Percentiles rank a stretch among this genome's conserved stretches.
phyloP scores from a whole-genome alignment of 192 early-diverging fungal species.

The Coemansia pectinata region DNA sequence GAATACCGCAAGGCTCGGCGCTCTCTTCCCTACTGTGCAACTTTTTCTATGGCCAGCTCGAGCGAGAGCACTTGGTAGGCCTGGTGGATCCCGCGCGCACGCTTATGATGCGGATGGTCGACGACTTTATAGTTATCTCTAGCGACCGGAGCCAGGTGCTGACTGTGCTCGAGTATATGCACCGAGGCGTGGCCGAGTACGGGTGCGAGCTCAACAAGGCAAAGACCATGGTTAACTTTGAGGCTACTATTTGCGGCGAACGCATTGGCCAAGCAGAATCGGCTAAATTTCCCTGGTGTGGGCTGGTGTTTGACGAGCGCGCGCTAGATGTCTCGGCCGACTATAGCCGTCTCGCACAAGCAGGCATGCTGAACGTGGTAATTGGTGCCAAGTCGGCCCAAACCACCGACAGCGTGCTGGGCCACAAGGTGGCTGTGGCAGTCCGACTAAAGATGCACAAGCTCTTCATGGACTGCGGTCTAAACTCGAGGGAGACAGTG shows the following conservation, averaged over 20 bases:
- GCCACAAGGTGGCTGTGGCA: constrained; percentile 47
- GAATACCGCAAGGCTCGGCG: constrained; percentile 91
- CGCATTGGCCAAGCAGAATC: constrained; percentile 26
- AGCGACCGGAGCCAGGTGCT: constrained; percentile 51
- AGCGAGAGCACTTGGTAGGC: constrained; percentile 56
- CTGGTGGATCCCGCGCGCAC: constrained; percentile 46
- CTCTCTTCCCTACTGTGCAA: constrained; percentile 88
- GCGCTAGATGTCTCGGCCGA: constrained; percentile 70
- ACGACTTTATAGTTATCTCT: constrained; percentile 85
- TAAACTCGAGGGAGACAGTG: constrained; percentile 64
- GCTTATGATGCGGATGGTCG: constrained; percentile 74
- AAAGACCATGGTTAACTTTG: constrained; percentile 84
- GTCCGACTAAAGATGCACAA: constrained; percentile 39
- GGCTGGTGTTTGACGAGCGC: constrained; percentile 67
- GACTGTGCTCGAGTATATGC: constrained; percentile 62
- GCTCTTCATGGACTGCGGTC: constrained; percentile 63
- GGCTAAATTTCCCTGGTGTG: constrained; percentile 67
- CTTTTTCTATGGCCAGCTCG: constrained; percentile 79
- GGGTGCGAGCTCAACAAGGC: constrained; percentile 72
- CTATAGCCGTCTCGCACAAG: constrained; percentile 59
- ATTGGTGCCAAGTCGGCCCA: constrained; percentile 54
- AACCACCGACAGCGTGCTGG: constrained; percentile 43
- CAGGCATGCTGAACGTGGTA: constrained; percentile 46
- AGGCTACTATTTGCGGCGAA: constrained; percentile 40
- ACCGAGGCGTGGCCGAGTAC: constrained; percentile 64